Percentiles rank a stretch among this genome's conserved stretches.
Evolutionary conservation across 2,329 filamentous ascomycete genomes (phyloP).

Genomic region (Aspergillus ustus): DNA sequence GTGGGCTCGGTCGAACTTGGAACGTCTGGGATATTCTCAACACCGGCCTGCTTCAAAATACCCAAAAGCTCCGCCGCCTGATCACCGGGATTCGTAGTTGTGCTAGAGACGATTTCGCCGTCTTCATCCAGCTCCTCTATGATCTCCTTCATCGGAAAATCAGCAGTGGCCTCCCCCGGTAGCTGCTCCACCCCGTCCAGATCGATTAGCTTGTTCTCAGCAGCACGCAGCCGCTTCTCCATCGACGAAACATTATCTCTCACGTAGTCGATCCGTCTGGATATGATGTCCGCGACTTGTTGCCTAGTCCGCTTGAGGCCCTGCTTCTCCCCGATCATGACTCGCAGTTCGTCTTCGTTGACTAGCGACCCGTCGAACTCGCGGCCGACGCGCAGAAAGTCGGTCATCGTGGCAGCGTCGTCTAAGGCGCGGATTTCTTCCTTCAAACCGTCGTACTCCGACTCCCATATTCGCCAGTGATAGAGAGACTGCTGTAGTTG

Average conservation of each 20-base stretch:
- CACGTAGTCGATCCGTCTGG: constrained; percentile 86
- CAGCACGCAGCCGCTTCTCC: constrained; percentile 70
- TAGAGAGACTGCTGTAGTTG: constrained; percentile 76
- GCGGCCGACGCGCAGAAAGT: constrained; percentile 55
- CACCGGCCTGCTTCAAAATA: constrained; percentile 75
- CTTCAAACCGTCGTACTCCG: constrained; percentile 87
- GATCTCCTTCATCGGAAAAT: constrained; percentile 83
- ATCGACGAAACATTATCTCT: constrained; percentile 77
- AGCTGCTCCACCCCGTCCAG: constrained; percentile 64
- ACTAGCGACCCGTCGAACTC: constrained; percentile 52
- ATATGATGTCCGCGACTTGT: constrained; percentile 71
- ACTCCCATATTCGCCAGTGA: constrained; percentile 89
- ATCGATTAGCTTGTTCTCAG: constrained; percentile 69
- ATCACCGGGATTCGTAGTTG: constrained; percentile 69
- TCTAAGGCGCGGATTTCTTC: constrained; percentile 72
- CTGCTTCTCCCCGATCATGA: constrained; percentile 54
- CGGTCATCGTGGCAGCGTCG: constrained; percentile 54
- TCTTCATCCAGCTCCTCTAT: constrained; percentile 90
- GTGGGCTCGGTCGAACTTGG: constrained; percentile 17
- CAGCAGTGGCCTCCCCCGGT: constrained; percentile 66
- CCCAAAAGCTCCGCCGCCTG: constrained; percentile 71
- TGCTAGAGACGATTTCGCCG: constrained; percentile 76
- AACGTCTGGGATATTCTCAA: constrained; percentile 54
- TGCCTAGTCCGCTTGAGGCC: constrained; percentile 56
- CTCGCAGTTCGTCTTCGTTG: constrained; percentile 58